These are phyloP conservation scores for Clonostachys chloroleuca DNA, from an alignment of 2,329 filamentous ascomycete species.

Conservation along the genomic window DNA sequence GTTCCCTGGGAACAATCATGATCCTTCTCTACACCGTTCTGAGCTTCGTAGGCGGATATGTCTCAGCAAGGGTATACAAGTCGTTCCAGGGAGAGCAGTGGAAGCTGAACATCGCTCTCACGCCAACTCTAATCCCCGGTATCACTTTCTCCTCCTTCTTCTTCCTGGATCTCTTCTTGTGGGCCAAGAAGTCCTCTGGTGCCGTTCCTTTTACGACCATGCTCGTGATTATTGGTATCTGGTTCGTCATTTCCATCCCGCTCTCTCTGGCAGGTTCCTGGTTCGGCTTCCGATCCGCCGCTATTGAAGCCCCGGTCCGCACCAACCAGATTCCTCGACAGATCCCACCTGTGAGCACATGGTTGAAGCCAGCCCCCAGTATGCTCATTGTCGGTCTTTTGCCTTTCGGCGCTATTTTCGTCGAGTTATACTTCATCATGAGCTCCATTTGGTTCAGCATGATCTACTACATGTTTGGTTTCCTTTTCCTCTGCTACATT, in stretches of 20 bases:
- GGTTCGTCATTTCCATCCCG: conserved; percentile 95
- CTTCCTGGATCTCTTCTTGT: conserved; percentile 91
- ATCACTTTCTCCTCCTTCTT: conserved; percentile 89
- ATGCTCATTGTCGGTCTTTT: conserved; percentile 90
- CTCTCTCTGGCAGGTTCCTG: conserved; percentile 87
- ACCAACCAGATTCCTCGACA: conserved; percentile 98
- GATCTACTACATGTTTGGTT: conserved; percentile 99
- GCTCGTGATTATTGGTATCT: conserved; percentile 88
- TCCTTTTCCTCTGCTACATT: conserved; percentile 95
- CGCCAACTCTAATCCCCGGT: conserved; percentile 78
- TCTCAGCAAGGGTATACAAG: conserved; percentile 90
- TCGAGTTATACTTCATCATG: conserved; percentile 99
- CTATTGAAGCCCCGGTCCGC: conserved; percentile 75
- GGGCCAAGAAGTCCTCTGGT: conserved; percentile 87
- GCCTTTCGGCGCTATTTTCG: conserved; percentile 94
- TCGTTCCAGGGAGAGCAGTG: conserved; percentile 86
- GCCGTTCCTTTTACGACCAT: conserved; percentile 96
- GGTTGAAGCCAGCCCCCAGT: conserved; percentile 81
- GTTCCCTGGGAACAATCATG: conserved; percentile 88
- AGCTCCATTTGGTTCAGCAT: conserved; percentile 97
- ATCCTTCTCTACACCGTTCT: conserved; percentile 91
- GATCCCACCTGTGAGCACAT: conserved; percentile 79
- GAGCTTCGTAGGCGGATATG: conserved; percentile 87
- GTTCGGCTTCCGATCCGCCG: conserved; percentile 77
- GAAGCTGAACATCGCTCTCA: conserved; percentile 90